Base-by-base conservation (phyloP, 805 yeast genomes). In the Wickerhamomyces tratensis region DNA sequence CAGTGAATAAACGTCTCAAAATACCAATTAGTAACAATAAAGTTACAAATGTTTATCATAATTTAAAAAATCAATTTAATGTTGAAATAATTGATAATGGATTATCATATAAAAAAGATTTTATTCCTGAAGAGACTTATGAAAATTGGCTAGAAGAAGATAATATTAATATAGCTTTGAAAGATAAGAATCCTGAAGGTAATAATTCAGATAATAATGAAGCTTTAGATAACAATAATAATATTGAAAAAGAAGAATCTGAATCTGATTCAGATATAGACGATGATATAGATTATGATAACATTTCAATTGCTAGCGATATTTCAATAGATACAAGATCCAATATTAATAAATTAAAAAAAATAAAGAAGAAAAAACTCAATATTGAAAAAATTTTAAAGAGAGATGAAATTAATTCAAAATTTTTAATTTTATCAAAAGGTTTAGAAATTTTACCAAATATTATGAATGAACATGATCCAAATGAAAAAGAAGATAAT, bases 81-180 rank as follows among this genome's bases (percentile, higher is more conserved):
- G 20, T 20, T 20, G 20, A 20, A 20, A 20, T 20, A 20, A 4
- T 20, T 20, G 20, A 20, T 20, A 20, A 20, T 20, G 20, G 20
- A 20, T 20, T 20, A 20, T 20, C 20, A 20, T 20, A 20, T 20
- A 40, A 35, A 11, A 37, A 42, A 25, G 14, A 34, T 15, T 30
- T 44, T 29, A 39, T 41, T 7, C 49, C 57, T 2, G 54, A 50
- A 20, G 47, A 48, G 25, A 53, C 56, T 3, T 54, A 44, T 40
- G 58, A 54, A 41, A 41, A 45, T 13, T 54, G 58, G 58, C 42
- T 46, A 12, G 43, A 46, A 31, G 53, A 50, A 29, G 33, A 33
- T 8, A 37, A 42, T 7, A 29, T 53, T 5, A 48, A 49, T 37
- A 40, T 36, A 29, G 42, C 41, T 39, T 41, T 49, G 7, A 25